Conservation (phyloP, 2,329 filamentous ascomycete species). For the Didymellaceae sp. region DNA sequence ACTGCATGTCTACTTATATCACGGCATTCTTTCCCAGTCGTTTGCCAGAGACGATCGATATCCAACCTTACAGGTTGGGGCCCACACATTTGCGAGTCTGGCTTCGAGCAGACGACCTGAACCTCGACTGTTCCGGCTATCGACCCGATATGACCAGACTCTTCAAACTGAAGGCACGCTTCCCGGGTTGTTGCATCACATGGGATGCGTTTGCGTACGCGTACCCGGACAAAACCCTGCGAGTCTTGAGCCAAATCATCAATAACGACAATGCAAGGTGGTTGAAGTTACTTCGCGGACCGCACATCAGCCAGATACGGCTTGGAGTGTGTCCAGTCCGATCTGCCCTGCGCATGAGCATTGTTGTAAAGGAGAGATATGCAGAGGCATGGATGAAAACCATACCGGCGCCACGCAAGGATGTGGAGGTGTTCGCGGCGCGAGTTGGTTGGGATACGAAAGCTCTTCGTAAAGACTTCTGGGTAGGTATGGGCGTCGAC, state of each 20-base stretch:
- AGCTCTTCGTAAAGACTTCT: too few relatives aligned
- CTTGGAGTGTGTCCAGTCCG: background rate
- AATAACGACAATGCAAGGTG: conserved; percentile 23
- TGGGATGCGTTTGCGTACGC: background rate
- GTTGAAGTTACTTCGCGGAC: conserved; percentile 16
- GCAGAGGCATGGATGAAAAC: conserved; percentile 28
- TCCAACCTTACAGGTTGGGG: background rate
- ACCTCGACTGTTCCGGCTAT: background rate
- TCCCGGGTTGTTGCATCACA: conserved; percentile 23
- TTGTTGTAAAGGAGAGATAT: conserved; percentile 27
- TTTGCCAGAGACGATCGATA: background rate
- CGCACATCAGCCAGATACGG: conserved; percentile 23
- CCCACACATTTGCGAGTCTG: conserved; percentile 21
- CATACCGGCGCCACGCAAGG: background rate
- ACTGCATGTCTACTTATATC: conserved; percentile 24
- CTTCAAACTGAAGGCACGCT: conserved; percentile 26
- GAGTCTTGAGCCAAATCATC: conserved; percentile 19
- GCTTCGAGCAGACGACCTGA: conserved; percentile 16
- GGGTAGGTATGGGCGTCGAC: too few relatives aligned
- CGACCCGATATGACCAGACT: conserved; percentile 20
- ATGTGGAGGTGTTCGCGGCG: background rate
- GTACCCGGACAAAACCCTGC: background rate
- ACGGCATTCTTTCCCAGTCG: conserved; percentile 27
- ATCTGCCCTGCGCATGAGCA: background rate
- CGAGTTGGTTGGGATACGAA: conserved; percentile 8